Base-by-base conservation (phyloP, 2,329 filamentous ascomycete species). In the Clarireedia monteithiana region DNA sequence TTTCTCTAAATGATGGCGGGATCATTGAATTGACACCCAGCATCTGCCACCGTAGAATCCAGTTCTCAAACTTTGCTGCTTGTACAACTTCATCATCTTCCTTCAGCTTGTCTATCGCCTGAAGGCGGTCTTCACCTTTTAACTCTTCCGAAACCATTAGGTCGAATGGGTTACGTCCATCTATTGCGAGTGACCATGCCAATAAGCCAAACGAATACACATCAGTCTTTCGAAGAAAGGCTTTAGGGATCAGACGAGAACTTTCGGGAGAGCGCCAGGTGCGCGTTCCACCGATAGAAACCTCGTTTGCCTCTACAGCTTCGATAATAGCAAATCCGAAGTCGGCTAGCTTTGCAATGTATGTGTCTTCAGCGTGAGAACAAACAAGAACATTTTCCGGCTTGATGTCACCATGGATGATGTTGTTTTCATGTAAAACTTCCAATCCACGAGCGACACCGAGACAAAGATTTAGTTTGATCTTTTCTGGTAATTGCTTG, bases 281-380 rank as follows among this genome's bases (percentile, higher is more conserved):
- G n/a, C 39, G n/a, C 17, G 50, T 53, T 17, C 50, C 50, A 26
- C 40, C 50, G 20, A 53, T 45, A 17, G 34, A 26, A n/a, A 53
- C 23, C 17, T 53, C 50, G 4, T 38, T 12, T 5, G 14, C n/a
- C 20, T 45, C 40, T 10, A 40, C 26, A 9, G 6, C 50, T 24
- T 46, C 50, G 14, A 53, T 46, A n/a, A 53, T 30, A 17, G 50
- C 23, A 46, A 53, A 53, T 5, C 50, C 50, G 27, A 53, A 53
- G 24, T 53, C 50, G 6, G 50, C 50, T 20, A 53, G 24, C 40
- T 53, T 53, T 20, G 50, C 26, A 14, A 53, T 26, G 17, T 26
- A 45, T 6, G 23, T 45, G 9, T 53, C 23, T 26, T 27, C 14
- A 5, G 38, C n/a, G n/a, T 53, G 9, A 10, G 50, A 53, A 34